Conservation (phyloP, 2,329 filamentous ascomycete species). For the Colletotrichum kahawae region DNA sequence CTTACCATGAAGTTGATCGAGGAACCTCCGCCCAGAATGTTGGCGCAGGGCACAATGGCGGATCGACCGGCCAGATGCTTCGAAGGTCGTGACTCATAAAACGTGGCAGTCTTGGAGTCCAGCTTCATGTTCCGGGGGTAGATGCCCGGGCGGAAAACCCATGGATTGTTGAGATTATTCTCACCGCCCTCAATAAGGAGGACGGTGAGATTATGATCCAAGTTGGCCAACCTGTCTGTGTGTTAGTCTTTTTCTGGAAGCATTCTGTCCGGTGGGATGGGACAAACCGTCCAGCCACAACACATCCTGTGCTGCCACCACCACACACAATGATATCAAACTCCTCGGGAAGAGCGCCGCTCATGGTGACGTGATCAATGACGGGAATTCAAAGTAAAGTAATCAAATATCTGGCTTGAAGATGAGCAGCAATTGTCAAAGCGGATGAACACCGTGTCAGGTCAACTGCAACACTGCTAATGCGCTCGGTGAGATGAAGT, state of each 20-base stretch:
- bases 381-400: not conserved
- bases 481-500: not conserved
- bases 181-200: slow-evolving; percentile 75
- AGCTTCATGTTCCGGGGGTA: slow-evolving; percentile 81
- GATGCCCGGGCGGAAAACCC: slow-evolving; percentile 77
- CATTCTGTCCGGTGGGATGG: slow-evolving; percentile 4
- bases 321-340: slow-evolving; percentile 83
- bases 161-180: slow-evolving; percentile 79
- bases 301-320: slow-evolving; percentile 70
- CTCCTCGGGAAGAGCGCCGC: slow-evolving; percentile 66
- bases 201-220: slow-evolving; percentile 76
- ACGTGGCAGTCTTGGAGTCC: slow-evolving; percentile 81
- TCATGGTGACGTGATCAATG: slow-evolving; percentile 30
- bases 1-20: slow-evolving; percentile 79
- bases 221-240: slow-evolving; percentile 68
- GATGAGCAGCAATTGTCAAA: not conserved
- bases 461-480: slow-evolving; percentile 8
- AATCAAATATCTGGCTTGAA: not conserved
- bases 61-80: slow-evolving; percentile 74
- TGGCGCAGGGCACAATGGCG: slow-evolving; percentile 76
- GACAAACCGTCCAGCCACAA: slow-evolving; percentile 59
- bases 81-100: slow-evolving; percentile 79
- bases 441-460: slow-evolving; percentile 7
- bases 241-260: slow-evolving; percentile 40
- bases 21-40: slow-evolving; percentile 74